phyloP scores from a whole-genome alignment of 2,329 filamentous ascomycete genomes.

The Aureobasidium lini region DNA sequence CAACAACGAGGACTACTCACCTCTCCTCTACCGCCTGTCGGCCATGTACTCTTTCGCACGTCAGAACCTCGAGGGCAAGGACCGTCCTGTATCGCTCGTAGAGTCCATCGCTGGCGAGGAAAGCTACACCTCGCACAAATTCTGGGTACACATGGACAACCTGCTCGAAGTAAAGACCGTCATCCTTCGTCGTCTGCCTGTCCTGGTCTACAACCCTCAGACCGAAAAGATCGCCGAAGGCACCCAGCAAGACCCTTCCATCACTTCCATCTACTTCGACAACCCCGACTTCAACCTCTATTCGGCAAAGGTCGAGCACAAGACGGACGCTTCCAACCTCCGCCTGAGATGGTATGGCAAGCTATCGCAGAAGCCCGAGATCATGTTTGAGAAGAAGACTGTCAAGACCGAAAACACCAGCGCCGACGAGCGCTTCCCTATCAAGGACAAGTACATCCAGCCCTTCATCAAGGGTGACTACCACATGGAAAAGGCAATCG shows the following conservation, averaged over 20 bases:
- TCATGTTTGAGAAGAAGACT: conserved; percentile 84
- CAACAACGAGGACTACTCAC: conserved; percentile 90
- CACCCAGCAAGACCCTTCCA: conserved; percentile 70
- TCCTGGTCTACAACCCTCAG: conserved; percentile 87
- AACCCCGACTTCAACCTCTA: conserved; percentile 81
- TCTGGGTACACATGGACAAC: conserved; percentile 96
- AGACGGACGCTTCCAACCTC: conserved; percentile 70
- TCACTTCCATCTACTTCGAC: conserved; percentile 96
- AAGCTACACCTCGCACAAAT: conserved; percentile 80
- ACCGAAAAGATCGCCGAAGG: conserved; percentile 74
- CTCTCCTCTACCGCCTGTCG: conserved; percentile 78
- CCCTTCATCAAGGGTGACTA: conserved; percentile 81
- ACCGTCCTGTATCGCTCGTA: conserved; percentile 32
- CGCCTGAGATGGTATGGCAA: conserved; percentile 89
- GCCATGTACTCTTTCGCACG: conserved; percentile 94
- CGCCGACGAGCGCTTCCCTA: conserved; percentile 69
- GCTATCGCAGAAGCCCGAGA: conserved; percentile 67
- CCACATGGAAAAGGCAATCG: conserved; percentile 80
- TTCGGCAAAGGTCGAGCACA: conserved; percentile 70
- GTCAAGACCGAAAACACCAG: conserved; percentile 69
- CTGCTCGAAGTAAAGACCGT: conserved; percentile 94
- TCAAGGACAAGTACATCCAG: conserved; percentile 93
- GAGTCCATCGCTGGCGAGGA: conserved; percentile 43
- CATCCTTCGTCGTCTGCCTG: conserved; percentile 81
- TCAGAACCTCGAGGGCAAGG: conserved; percentile 63